phyloP scores from a whole-genome alignment of 2,329 filamentous ascomycete genomes.

The Aspergillus costaricaensis region DNA sequence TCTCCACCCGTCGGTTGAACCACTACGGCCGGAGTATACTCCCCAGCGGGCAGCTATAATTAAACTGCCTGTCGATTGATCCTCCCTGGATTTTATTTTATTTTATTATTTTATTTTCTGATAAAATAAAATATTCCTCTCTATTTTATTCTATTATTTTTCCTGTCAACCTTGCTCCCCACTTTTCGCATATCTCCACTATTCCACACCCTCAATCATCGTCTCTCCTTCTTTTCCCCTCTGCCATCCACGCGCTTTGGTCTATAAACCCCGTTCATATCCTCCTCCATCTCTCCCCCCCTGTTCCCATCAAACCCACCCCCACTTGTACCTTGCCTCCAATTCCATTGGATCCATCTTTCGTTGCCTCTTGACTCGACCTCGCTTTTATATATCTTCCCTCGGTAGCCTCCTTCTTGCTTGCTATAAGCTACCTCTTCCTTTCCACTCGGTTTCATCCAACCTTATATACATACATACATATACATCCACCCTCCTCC shows the following conservation, averaged over 20 bases:
- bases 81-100: conserved; percentile 7
- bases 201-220: background rate
- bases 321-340: conserved; percentile 16
- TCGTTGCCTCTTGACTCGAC: conserved; percentile 4
- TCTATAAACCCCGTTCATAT: conserved; percentile 25
- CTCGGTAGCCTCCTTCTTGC: conserved; percentile 13
- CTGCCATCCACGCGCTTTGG: conserved; percentile 10
- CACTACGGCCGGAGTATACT: conserved; percentile 1
- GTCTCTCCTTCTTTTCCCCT: conserved; percentile 9
- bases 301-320: conserved; percentile 13
- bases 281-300: conserved; percentile 8
- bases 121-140: no score
- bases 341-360: conserved; percentile 6
- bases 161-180: conserved; percentile 20
- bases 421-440: background rate
- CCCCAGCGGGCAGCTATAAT: conserved; percentile 18
- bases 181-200: conserved; percentile 14
- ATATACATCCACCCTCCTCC: background rate
- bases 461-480: no score
- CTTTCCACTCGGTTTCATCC: background rate
- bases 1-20: background rate
- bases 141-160: conserved; percentile 1
- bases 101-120: background rate
- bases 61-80: conserved; percentile 19
- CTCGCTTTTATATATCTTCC: conserved; percentile 20